A percentile compares a stretch with the other conserved stretches of the same genome.
These are phyloP conservation scores for Nemania sp. DNA, from an alignment of 2,329 filamentous ascomycete genomes.

Conservation along the genomic window DNA sequence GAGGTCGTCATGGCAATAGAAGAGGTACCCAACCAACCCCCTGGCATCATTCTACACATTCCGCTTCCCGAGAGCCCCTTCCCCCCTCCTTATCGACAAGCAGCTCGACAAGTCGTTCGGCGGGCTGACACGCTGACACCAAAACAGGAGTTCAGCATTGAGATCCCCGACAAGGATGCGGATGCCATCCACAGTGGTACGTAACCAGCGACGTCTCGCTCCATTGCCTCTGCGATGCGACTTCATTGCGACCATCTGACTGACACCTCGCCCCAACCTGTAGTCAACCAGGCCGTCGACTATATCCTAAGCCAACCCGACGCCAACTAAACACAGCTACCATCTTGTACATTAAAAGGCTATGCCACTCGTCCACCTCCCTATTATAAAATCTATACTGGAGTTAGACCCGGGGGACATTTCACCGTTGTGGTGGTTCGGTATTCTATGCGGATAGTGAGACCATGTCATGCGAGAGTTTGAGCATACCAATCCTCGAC, in stretches of 20 bases:
- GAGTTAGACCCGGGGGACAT: too few species aligned
- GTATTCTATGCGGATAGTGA: too few species aligned
- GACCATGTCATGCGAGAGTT: constrained; percentile 14
- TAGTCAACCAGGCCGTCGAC: constrained; percentile 91
- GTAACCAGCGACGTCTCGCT: constrained; percentile 42
- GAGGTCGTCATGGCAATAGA: constrained; percentile 99
- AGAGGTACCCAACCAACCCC: constrained; percentile 66
- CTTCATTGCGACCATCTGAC: constrained; percentile 5
- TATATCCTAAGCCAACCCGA: constrained; percentile 94
- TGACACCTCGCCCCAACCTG: constrained; percentile 25
- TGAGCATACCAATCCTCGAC: background rate
- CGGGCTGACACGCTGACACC: constrained; percentile 35
- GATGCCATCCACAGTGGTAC: constrained; percentile 92
- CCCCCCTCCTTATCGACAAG: background rate
- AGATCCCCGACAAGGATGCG: constrained; percentile 97
- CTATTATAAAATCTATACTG: background rate
- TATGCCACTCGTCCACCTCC: constrained; percentile 34
- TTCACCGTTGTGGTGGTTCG: too few species aligned
- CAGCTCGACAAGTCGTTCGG: background rate
- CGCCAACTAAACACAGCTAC: constrained; percentile 64
- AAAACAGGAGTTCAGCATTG: constrained; percentile 75
- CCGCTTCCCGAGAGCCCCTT: constrained; percentile 16
- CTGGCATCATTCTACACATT: background rate
- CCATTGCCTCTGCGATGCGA: background rate
- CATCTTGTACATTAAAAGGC: constrained; percentile 39